Base-by-base conservation (phyloP, 305 asterid species). In the Stenogyne calaminthoides region DNA sequence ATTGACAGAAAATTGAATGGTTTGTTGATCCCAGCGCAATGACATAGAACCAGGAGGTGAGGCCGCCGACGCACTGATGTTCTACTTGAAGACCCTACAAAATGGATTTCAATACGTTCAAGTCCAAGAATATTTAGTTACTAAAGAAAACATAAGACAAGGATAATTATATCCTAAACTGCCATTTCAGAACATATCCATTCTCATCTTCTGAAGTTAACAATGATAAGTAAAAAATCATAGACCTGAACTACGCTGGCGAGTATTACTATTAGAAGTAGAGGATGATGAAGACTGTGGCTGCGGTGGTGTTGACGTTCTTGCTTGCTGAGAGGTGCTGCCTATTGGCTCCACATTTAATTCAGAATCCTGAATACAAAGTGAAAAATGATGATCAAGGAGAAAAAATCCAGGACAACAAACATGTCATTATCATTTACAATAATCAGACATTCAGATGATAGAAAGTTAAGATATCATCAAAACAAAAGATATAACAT, bases 1-100 rank as follows among this genome's bases (percentile, higher is more conserved):
- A 82, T 95, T 91, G 80, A 92, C 94, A 40, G 98, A 88, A 83
- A 95, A 92, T 58, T 83, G 98, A 64, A 90, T 83, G 55, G 98
- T 92, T 62, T 84, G 88, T 40, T 71, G 82, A 84, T 95, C 91
- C 94, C 92, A 90, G 65, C 83, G 91, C 81, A 92, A 77, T 68
- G 97, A 80, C n/a, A 85, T 70, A 69, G 97, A 34, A 79, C 70
- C 80, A 6, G 89, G 81, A 78, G 91, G 84, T 71, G 94, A 72
- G 55, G 85, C 73, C 57, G 89, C 52, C 15, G 93, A 81, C 64
- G 57, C 69, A 90, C 97, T 6, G 95, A 71, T 36, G 99, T 77
- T 85, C 98, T 87, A 78, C 78, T 80, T 71, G 91, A 78, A 60
- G 97, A 78, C 61, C 97, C 97, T 92, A 77, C 64, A 70, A 73